These are phyloP conservation scores for Ochetophila trinervis DNA, from an alignment of 306 rosid species.

Conservation along the genomic window DNA sequence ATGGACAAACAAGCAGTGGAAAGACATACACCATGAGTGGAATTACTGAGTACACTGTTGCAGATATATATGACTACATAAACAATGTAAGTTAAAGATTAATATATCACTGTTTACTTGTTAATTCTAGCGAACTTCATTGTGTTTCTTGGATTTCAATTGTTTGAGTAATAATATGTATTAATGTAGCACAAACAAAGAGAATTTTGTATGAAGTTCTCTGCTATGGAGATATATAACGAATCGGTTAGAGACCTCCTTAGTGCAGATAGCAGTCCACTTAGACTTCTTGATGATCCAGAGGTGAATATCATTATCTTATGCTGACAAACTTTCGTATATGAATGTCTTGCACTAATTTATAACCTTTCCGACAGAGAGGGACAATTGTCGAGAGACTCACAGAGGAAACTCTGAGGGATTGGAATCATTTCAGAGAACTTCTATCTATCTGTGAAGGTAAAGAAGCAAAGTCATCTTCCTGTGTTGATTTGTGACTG, in stretches of 20 bases:
- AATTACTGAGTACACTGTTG: constrained; percentile 74
- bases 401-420: constrained; percentile 72
- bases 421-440: constrained; percentile 82
- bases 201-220: constrained; percentile 73
- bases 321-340: constrained; percentile 16
- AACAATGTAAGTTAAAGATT: constrained; percentile 48
- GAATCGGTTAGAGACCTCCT: constrained; percentile 98
- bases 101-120: neutral
- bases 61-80: constrained; percentile 68
- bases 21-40: constrained; percentile 95
- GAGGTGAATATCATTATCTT: constrained; percentile 58
- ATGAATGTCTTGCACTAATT: constrained; percentile 24
- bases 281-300: constrained; percentile 97
- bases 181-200: constrained; percentile 73
- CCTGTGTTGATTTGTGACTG: constrained; percentile 7
- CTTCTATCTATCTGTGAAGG: constrained; percentile 86
- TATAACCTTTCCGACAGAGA: constrained; percentile 55
- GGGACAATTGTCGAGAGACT: constrained; percentile 93
- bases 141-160: constrained; percentile 18
- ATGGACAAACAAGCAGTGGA: constrained; percentile 99
- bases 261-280: constrained; percentile 71
- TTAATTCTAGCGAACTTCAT: constrained; percentile 7
- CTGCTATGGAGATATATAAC: constrained; percentile 94
- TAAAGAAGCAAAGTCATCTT: constrained; percentile 34
- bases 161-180: constrained; percentile 22